Conservation (phyloP, 2,329 filamentous ascomycete species). For the Aurifilum marmelostoma region DNA sequence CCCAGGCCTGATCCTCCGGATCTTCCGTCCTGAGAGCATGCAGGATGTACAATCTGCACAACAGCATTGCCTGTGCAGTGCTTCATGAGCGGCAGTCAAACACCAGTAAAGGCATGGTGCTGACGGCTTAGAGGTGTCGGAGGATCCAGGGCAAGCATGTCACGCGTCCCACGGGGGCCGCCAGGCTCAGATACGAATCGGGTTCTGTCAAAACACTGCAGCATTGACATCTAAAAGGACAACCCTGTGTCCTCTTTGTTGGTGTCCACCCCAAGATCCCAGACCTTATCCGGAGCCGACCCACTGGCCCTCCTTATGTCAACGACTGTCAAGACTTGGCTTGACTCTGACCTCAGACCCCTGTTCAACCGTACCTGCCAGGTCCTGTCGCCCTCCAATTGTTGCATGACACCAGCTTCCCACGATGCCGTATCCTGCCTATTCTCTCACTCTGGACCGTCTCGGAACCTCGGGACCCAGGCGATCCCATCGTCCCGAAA, state of each 20-base stretch:
- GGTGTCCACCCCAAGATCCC: conserved; percentile 18
- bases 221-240: background rate
- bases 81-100: background rate
- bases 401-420: background rate
- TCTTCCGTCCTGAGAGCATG: background rate
- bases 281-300: conserved; percentile 4
- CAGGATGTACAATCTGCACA: background rate
- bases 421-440: background rate
- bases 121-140: background rate
- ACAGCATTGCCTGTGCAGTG: background rate
- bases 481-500: background rate
- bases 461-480: background rate
- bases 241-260: conserved; percentile 10
- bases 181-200: conserved; percentile 11
- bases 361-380: conserved; percentile 12
- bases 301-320: background rate
- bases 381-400: conserved; percentile 16
- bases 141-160: conserved; percentile 9
- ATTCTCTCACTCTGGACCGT: background rate
- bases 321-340: conserved; percentile 16
- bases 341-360: conserved; percentile 14
- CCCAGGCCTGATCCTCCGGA: conserved; percentile 4
- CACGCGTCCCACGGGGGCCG: conserved; percentile 3
- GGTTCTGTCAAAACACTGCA: conserved; percentile 1
- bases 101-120: background rate